These are phyloP conservation scores for Ustilago nuda DNA, from an alignment of 1,284 basidiomycete species.

Conservation along the genomic window DNA sequence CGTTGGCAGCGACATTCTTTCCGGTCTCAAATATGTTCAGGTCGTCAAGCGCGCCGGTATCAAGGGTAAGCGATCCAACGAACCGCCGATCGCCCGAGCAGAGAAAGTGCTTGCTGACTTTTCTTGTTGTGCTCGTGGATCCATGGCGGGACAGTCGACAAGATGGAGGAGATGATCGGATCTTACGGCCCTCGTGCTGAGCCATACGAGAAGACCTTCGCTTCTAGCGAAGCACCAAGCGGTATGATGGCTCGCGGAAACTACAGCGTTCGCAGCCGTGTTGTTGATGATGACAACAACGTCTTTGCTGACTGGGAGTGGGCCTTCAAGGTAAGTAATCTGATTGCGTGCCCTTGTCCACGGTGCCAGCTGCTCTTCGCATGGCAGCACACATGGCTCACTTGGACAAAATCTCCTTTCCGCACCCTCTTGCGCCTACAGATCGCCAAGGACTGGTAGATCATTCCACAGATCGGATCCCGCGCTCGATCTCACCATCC, in stretches of 20 bases:
- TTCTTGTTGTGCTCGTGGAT: background rate
- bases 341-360: background rate
- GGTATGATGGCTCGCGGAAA: slow-evolving; percentile 85
- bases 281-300: slow-evolving; percentile 83
- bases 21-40: slow-evolving; percentile 82
- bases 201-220: slow-evolving; percentile 70
- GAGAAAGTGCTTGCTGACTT: background rate
- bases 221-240: slow-evolving; percentile 69
- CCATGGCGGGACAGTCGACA: slow-evolving; percentile 77
- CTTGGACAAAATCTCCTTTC: background rate
- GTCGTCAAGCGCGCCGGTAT: slow-evolving; percentile 81
- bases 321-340: slow-evolving; percentile 61
- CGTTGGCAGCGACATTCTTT: slow-evolving; percentile 82
- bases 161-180: slow-evolving; percentile 88
- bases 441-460: slow-evolving; percentile 60
- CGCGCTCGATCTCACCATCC: background rate
- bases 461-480: background rate
- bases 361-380: background rate
- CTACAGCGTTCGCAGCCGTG: slow-evolving; percentile 81
- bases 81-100: background rate
- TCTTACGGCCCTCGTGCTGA: slow-evolving; percentile 76
- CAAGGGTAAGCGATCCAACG: slow-evolving; percentile 51
- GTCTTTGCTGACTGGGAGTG: slow-evolving; percentile 74
- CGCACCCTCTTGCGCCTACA: slow-evolving; percentile 4
- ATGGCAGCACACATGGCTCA: background rate